A percentile compares a stretch with the other conserved stretches of the same genome.
These are phyloP conservation scores for Hypomyces perniciosus DNA, from an alignment of 2,329 filamentous ascomycete genomes.

Conservation along the genomic window DNA sequence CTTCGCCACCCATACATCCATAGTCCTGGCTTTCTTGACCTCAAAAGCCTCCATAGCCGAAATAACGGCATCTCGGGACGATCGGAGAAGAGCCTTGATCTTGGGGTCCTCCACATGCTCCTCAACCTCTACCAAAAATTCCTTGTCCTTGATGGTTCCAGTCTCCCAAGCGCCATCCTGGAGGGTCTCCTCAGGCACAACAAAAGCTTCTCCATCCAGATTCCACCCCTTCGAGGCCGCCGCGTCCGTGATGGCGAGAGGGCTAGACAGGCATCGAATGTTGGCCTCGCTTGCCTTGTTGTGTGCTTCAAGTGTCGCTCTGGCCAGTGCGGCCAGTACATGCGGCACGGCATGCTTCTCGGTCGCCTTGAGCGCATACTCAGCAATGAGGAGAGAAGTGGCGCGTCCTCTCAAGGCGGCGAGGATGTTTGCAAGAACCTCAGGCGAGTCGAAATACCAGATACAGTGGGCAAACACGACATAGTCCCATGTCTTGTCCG, in stretches of 20 bases:
- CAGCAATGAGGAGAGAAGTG: slow-evolving; percentile 19
- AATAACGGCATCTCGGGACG: slow-evolving; percentile 28
- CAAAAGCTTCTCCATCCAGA: slow-evolving; percentile 28
- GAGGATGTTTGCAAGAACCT: slow-evolving; percentile 20
- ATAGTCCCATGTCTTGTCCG: slow-evolving; percentile 32
- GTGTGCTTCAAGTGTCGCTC: slow-evolving; percentile 37
- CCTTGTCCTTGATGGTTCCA: slow-evolving; percentile 22
- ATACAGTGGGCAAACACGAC: slow-evolving; percentile 45
- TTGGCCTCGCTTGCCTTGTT: slow-evolving; percentile 36
- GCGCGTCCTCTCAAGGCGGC: slow-evolving; percentile 18
- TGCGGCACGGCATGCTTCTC: slow-evolving; percentile 38
- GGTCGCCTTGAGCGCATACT: slow-evolving; percentile 29
- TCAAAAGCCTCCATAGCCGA: slow-evolving; percentile 23
- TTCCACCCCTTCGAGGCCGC: slow-evolving; percentile 32
- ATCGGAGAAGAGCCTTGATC: slow-evolving; percentile 22
- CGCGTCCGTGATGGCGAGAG: slow-evolving; percentile 32
- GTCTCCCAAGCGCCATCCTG: slow-evolving; percentile 44
- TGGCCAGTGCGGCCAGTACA: slow-evolving; percentile 44
- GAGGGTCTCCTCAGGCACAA: slow-evolving; percentile 33
- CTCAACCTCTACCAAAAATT: slow-evolving; percentile 29
- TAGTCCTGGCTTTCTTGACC: slow-evolving; percentile 29
- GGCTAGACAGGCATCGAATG: slow-evolving; percentile 40
- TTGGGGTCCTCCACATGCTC: slow-evolving; percentile 21
- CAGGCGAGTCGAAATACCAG: slow-evolving; percentile 46
- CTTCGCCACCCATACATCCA: slow-evolving; percentile 36